Percentiles rank a stretch among this genome's conserved stretches.
Evolutionary conservation across 805 yeast genomes (phyloP).

Genomic region (Saturnispora zaruensis): DNA sequence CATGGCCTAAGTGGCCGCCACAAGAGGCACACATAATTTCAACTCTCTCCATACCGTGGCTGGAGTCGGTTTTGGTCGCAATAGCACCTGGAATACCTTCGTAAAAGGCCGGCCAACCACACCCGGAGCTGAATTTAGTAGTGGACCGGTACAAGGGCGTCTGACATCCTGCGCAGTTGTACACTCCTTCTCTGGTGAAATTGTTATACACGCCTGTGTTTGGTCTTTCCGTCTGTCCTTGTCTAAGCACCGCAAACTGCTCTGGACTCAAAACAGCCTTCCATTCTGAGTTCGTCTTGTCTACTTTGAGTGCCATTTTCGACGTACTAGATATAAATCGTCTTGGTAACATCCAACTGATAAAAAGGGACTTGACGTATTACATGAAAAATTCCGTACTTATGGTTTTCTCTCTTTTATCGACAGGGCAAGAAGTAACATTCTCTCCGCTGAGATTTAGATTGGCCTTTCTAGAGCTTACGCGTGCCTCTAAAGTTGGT

Average conservation of each 20-base stretch:
- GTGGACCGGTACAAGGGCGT: slow-evolving; percentile 70
- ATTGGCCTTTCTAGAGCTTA: neutral
- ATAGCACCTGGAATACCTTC: slow-evolving; percentile 81
- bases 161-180: slow-evolving; percentile 80
- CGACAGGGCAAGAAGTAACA: neutral
- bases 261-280: slow-evolving; percentile 63
- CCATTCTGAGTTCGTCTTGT: slow-evolving; percentile 57
- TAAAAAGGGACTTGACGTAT: neutral
- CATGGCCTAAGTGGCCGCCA: slow-evolving; percentile 94
- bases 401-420: neutral
- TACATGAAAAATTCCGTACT: neutral
- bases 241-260: slow-evolving; percentile 71
- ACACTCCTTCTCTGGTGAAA: slow-evolving; percentile 49
- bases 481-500: neutral
- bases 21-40: slow-evolving; percentile 87
- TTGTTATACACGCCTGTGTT: slow-evolving; percentile 51
- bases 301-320: neutral
- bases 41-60: slow-evolving; percentile 72
- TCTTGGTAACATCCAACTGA: neutral
- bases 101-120: slow-evolving; percentile 98
- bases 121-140: slow-evolving; percentile 80
- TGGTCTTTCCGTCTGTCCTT: slow-evolving; percentile 66
- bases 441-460: neutral
- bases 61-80: slow-evolving; percentile 46
- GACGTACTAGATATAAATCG: neutral